Base-by-base conservation (phyloP, 257 asterid genomes). In the Rubia yunnanensis region DNA sequence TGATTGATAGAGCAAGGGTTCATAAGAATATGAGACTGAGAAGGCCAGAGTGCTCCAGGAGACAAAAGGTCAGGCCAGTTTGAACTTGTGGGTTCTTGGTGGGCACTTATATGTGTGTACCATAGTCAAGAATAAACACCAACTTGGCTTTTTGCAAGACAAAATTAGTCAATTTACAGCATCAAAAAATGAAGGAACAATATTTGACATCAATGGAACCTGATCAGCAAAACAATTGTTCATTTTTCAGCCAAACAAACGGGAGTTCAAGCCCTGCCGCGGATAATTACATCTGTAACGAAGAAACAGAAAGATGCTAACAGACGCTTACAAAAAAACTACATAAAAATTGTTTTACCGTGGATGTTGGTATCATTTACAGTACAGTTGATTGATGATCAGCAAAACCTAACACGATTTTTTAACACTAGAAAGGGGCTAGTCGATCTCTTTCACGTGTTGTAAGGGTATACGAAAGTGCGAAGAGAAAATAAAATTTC, bases 341-440 rank as follows among this genome's bases (percentile, higher is more conserved):
- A 48, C 24, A 2, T 68, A 44, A 60, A 22, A 7, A 39, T 14
- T 32, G 52, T 31, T 48, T 4, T 0, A 41, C 48, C 26, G 13
- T 48, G 23, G 62, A 60, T 48, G 24, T 57, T 58, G 41, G 59
- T 30, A 30, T 36, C 22, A 31, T 48, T 24, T 23, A 34, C 11
- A 24, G 10, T 23, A 48, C 50, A 31, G 56, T 36, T 59, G 15
- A 46, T 27, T 55, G 18, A 59, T 58, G 27, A 67, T 67, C 71
- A 24, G 44, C 28, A 10, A 11, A 38, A 36, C 58, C 17, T 56
- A 10, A 17, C 28, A 22, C 57, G 27, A n/a, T n/a, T n/a, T n/a
- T 17, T 63, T 30, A 11, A 28, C 69, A 65, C 32, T 10, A 17
- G 50, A 57, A 4, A 48, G 28, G 49, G 55, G 65, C 48, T 50